Percentiles rank a stretch among this genome's conserved stretches.
phyloP scores from a whole-genome alignment of 139 green algal genomes.

The Axilococcus clingmanii region DNA sequence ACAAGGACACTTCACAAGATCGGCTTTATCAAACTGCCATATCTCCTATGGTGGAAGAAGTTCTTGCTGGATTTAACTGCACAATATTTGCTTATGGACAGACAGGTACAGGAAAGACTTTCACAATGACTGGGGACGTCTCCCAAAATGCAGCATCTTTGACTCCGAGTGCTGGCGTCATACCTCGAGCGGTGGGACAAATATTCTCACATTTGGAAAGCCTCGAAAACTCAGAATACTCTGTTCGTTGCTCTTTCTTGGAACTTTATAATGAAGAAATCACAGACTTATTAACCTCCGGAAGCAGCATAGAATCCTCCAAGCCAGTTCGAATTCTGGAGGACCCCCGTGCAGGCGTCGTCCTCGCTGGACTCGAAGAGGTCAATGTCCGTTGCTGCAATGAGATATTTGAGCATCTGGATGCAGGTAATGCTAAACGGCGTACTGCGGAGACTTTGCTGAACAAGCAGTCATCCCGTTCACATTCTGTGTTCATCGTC shows the following conservation, averaged over 20 bases:
- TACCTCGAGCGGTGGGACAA: constrained; percentile 87
- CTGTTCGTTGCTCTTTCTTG: constrained; percentile 78
- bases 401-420: constrained; percentile 88
- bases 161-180: constrained; percentile 74
- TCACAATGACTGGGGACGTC: constrained; percentile 89
- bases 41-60: constrained; percentile 88
- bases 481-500: constrained; percentile 66
- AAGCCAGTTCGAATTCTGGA: constrained; percentile 60
- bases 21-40: constrained; percentile 80
- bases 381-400: constrained; percentile 70
- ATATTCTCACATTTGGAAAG: constrained; percentile 87
- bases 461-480: constrained; percentile 95
- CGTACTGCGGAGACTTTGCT: constrained; percentile 90
- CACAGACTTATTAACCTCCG: constrained; percentile 81
- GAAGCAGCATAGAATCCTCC: constrained; percentile 1
- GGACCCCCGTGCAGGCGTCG: constrained; percentile 67
- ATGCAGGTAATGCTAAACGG: constrained; percentile 76
- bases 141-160: constrained; percentile 39
- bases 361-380: constrained; percentile 89
- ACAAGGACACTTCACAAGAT: constrained; percentile 66
- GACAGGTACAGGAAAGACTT: constrained; percentile 95
- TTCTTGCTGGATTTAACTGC: constrained; percentile 85
- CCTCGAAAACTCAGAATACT: constrained; percentile 36
- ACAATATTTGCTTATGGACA: constrained; percentile 90
- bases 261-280: constrained; percentile 99